A percentile compares a stretch with the other conserved stretches of the same genome.
These are phyloP conservation scores for Tetracladium marchalianum DNA, from an alignment of 495 filamentous ascomycete species.

Conservation along the genomic window DNA sequence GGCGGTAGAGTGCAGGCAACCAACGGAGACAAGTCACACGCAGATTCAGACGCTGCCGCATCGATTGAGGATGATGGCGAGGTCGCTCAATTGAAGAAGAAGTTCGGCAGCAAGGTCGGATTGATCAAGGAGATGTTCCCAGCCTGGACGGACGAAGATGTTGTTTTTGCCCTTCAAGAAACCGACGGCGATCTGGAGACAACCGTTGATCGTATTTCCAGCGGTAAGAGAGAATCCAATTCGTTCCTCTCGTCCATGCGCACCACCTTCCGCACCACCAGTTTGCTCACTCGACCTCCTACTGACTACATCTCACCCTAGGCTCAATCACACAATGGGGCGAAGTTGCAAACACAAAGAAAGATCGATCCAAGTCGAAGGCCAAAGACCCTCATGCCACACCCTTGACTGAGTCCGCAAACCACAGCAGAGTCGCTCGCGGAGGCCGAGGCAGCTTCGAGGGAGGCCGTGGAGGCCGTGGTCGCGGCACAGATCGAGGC, in stretches of 20 bases:
- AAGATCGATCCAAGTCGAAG: constrained; percentile 76
- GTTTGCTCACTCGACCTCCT: background rate
- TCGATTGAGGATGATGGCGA: constrained; percentile 79
- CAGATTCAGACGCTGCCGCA: constrained; percentile 38
- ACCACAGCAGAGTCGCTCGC: constrained; percentile 34
- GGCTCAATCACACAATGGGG: constrained; percentile 89
- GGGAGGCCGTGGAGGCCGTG: constrained; percentile 51
- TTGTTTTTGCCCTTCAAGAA: constrained; percentile 85
- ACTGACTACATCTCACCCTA: constrained; percentile 22
- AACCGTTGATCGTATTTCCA: constrained; percentile 80
- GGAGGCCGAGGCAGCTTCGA: constrained; percentile 61
- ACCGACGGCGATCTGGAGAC: constrained; percentile 77
- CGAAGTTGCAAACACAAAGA: constrained; percentile 87
- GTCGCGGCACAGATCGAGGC: constrained; percentile 64
- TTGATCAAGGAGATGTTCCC: constrained; percentile 85
- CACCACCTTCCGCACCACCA: background rate
- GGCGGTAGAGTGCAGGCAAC: constrained; percentile 40
- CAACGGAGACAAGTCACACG: constrained; percentile 49
- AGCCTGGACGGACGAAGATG: constrained; percentile 84
- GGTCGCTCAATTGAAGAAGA: constrained; percentile 81
- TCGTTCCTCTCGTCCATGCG: background rate
- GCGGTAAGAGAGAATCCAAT: constrained; percentile 51
- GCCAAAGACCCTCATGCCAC: constrained; percentile 55
- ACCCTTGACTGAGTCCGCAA: constrained; percentile 29
- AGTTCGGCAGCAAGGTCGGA: constrained; percentile 62